These are phyloP conservation scores for Coemansia sp. DNA, from an alignment of 192 early-diverging fungal species.

Conservation along the genomic window DNA sequence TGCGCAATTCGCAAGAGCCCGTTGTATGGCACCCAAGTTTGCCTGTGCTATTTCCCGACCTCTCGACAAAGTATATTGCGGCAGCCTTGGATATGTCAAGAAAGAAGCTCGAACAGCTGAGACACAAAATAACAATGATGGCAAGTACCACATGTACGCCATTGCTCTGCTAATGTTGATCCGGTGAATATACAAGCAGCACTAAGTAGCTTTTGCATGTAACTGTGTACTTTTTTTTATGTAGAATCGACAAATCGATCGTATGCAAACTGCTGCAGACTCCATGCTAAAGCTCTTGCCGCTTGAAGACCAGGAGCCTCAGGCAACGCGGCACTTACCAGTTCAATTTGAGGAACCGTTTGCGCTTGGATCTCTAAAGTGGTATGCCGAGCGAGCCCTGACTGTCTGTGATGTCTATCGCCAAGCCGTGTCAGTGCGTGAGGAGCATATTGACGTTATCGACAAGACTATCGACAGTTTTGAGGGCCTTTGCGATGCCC, in stretches of 20 bases:
- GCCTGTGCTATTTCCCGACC: conserved; percentile 31
- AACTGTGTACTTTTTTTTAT: background rate
- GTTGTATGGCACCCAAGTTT: conserved; percentile 48
- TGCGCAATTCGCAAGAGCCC: conserved; percentile 43
- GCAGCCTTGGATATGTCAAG: conserved; percentile 4
- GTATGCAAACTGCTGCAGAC: conserved; percentile 21
- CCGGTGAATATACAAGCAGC: background rate
- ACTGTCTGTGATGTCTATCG: conserved; percentile 15
- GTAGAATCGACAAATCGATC: conserved; percentile 23
- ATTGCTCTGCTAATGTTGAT: background rate
- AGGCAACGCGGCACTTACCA: background rate
- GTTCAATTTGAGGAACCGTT: conserved; percentile 13
- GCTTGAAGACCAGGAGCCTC: background rate
- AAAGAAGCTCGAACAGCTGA: conserved; percentile 20
- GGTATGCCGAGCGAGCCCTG: conserved; percentile 23
- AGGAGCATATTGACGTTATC: conserved; percentile 21
- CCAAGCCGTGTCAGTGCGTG: conserved; percentile 16
- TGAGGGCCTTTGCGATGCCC: conserved; percentile 10
- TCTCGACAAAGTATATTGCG: conserved; percentile 20
- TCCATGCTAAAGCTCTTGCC: conserved; percentile 14
- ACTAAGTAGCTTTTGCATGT: background rate
- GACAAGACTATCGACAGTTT: conserved; percentile 13
- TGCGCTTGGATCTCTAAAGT: conserved; percentile 9
- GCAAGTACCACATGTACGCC: background rate
- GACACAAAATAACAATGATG: conserved; percentile 21